Conservation (phyloP, 2,329 filamentous ascomycete genomes). For the Monosporascus sp. region DNA sequence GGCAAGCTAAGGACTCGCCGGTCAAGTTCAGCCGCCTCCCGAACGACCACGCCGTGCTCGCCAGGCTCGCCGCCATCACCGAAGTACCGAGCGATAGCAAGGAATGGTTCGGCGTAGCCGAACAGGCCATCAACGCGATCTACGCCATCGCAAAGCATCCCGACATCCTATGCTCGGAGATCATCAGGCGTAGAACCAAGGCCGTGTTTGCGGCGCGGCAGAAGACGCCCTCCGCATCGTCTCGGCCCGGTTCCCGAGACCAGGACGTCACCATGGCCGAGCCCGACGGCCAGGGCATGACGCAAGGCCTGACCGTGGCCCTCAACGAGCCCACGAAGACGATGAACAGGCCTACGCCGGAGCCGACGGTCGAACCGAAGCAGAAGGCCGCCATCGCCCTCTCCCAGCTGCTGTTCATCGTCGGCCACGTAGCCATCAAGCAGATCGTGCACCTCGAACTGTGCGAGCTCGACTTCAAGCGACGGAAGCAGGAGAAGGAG, state of each 20-base stretch:
- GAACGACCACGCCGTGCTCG: conserved; percentile 86
- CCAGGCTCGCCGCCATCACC: conserved; percentile 74
- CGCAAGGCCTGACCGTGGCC: conserved; percentile 24
- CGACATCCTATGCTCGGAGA: conserved; percentile 85
- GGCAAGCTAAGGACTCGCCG: conserved; percentile 68
- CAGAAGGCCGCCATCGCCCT: conserved; percentile 69
- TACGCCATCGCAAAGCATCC: conserved; percentile 92
- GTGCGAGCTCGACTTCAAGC: conserved; percentile 97
- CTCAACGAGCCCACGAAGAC: conserved; percentile 27
- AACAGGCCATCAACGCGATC: conserved; percentile 93
- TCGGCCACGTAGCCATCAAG: conserved; percentile 95
- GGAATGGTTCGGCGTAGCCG: conserved; percentile 93
- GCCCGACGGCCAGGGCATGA: conserved; percentile 28
- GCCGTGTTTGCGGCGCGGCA: conserved; percentile 61
- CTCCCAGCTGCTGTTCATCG: conserved; percentile 89
- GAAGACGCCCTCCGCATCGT: conserved; percentile 29
- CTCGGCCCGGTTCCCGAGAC: conserved; percentile 44
- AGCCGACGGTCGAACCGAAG: conserved; percentile 38
- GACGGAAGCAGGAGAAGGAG: conserved; percentile 85
- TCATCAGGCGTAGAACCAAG: conserved; percentile 80
- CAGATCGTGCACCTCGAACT: conserved; percentile 97
- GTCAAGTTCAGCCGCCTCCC: conserved; percentile 70
- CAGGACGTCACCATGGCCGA: conserved; percentile 30
- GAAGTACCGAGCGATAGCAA: conserved; percentile 85
- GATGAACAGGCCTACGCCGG: conserved; percentile 20